Evolutionary conservation across 192 early-diverging fungal species (phyloP).

Genomic region (Mortierella alpina): DNA sequence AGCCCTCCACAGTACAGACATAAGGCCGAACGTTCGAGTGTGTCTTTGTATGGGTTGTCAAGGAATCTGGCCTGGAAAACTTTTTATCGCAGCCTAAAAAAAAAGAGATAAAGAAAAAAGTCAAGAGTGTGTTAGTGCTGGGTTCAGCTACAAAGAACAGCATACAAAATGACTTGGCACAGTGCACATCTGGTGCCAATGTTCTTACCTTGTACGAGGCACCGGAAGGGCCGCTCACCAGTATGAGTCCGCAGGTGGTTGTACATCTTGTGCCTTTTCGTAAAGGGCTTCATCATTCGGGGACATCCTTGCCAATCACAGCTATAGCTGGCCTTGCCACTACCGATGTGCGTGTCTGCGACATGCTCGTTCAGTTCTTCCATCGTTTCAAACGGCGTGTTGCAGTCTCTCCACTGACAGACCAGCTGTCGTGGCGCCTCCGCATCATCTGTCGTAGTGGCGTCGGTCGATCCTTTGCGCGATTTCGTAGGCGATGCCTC

Average conservation of each 20-base stretch:
- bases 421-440: slow-evolving; percentile 51
- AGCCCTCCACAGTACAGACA: slow-evolving; percentile 60
- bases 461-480: slow-evolving; percentile 35
- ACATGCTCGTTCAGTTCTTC: slow-evolving; percentile 62
- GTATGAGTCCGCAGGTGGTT: slow-evolving; percentile 80
- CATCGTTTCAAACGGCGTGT: slow-evolving; percentile 47
- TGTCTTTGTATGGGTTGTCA: slow-evolving; percentile 66
- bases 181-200: neutral
- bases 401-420: slow-evolving; percentile 65
- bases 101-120: neutral
- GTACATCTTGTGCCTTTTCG: slow-evolving; percentile 76
- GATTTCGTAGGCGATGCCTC: slow-evolving; percentile 12
- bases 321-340: slow-evolving; percentile 64
- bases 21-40: slow-evolving; percentile 69
- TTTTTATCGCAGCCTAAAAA: slow-evolving; percentile 57
- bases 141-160: neutral
- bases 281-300: slow-evolving; percentile 65
- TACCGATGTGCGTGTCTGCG: slow-evolving; percentile 64
- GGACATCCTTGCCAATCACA: slow-evolving; percentile 62
- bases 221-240: slow-evolving; percentile 79
- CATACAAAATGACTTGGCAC: neutral
- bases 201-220: slow-evolving; percentile 59
- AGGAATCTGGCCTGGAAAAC: slow-evolving; percentile 60
- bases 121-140: neutral
- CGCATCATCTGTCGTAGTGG: slow-evolving; percentile 7